phyloP scores from a whole-genome alignment of 1,284 basidiomycete species.

The Cryptococcus sp. region DNA sequence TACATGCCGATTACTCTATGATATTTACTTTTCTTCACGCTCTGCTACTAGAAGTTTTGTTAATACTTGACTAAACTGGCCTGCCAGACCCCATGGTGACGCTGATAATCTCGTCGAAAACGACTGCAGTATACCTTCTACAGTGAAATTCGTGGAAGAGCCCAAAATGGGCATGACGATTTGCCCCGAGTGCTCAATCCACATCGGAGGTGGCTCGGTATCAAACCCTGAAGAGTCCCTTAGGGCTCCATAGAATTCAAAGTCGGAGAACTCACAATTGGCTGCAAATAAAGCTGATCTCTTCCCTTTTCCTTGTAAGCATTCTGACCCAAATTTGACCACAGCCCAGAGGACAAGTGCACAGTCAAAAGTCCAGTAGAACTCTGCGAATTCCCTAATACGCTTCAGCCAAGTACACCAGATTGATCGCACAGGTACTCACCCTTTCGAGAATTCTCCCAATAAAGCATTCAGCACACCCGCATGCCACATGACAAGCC shows the following conservation, averaged over 20 bases:
- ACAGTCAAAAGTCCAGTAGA: conserved; percentile 33
- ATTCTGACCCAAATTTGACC: conserved; percentile 22
- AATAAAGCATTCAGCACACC: conserved; percentile 25
- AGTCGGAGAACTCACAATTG: conserved; percentile 18
- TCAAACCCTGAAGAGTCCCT: conserved; percentile 20
- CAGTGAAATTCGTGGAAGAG: conserved; percentile 17
- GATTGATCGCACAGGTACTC: conserved; percentile 4
- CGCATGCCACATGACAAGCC: conserved; percentile 28
- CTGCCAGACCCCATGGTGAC: conserved; percentile 31
- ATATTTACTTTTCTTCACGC: background rate
- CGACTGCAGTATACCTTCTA: conserved; percentile 13
- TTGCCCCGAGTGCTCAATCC: conserved; percentile 26
- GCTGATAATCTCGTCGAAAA: conserved; percentile 25
- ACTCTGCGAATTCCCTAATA: conserved; percentile 24
- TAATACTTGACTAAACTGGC: conserved; percentile 24
- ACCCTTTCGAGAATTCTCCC: conserved; percentile 27
- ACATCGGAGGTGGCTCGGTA: conserved; percentile 18
- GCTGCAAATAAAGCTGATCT: conserved; percentile 21
- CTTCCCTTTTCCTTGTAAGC: conserved; percentile 7
- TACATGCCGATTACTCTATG: background rate
- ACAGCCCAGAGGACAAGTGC: conserved; percentile 32
- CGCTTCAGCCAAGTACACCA: background rate
- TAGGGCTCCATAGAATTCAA: background rate
- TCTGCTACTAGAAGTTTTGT: conserved; percentile 22
- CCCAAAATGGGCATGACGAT: conserved; percentile 29